Base-by-base conservation (phyloP, 306 rosid species). In the Bauhinia variegata region DNA sequence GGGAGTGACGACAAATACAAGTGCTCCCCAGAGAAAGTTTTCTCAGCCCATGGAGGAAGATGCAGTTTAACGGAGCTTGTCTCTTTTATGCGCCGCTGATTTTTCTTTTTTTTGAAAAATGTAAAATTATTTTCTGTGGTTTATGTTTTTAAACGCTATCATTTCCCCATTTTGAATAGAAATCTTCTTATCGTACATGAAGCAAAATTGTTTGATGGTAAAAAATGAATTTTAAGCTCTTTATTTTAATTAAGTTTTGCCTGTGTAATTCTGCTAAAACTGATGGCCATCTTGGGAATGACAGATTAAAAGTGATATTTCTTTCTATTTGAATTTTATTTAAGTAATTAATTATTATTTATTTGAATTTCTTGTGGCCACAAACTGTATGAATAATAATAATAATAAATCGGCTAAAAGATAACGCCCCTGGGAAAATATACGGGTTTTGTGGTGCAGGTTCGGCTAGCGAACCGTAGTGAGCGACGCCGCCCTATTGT, bases 391-490 rank as follows among this genome's bases (percentile, higher is more conserved):
- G 7, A 44, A 28, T 4, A n/a, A n/a, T n/a, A n/a, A n/a, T n/a
- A n/a, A n/a, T n/a, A n/a, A n/a, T n/a, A 4, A 23, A 48, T 37
- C 23, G 18, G 31, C 8, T 2, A 5, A 54, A 10, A 16, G 87
- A 79, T 72, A 73, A 72, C 38, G 38, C 73, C 19, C 2, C 1
- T 9, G 4, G 37, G 11, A 60, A 63, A 64, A 50, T 38, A 50
- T 38, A 37, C 0, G 28, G 17, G 62, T 60, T 36, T 63, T 69
- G 81, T 74, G 87, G 89, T 42, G 62, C 13, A 58, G 33, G 60
- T 0, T 18, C n/a, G 6, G 61, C 50, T 2, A 3, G n/a, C 54
- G 13, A 50, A 23, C 30, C n/a, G 2, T 3, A 16, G 52, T 11
- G 23, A 46, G 39, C 67, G 30, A 68, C 23, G 34, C 7, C 48